phyloP scores from a whole-genome alignment of 2,329 filamentous ascomycete genomes.

The Phialophora chinensis region DNA sequence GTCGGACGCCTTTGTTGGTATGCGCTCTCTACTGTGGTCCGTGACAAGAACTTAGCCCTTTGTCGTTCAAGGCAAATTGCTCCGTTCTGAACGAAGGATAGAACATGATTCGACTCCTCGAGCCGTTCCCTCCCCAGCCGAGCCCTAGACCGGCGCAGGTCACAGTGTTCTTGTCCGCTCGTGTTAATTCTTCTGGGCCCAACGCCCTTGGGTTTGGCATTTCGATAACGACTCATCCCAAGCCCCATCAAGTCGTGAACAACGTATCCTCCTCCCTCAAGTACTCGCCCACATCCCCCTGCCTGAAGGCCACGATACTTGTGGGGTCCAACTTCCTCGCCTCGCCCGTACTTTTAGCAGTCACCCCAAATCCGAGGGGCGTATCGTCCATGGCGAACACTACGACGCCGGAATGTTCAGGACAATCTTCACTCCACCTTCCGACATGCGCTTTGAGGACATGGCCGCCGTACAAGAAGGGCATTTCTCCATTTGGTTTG shows the following conservation, averaged over 20 bases:
- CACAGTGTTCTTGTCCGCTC: neutral
- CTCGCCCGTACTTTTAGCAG: constrained; percentile 84
- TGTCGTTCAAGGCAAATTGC: neutral
- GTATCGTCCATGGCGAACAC: constrained; percentile 92
- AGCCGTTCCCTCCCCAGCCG: neutral
- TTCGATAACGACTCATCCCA: neutral
- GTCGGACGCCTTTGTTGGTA: neutral
- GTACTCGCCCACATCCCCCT: constrained; percentile 94
- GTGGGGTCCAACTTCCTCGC: constrained; percentile 86
- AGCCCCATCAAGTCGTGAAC: constrained; percentile 58
- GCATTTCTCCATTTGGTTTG: constrained; percentile 95
- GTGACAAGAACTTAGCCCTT: neutral
- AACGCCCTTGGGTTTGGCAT: neutral
- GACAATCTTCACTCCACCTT: constrained; percentile 86
- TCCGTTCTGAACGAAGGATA: neutral
- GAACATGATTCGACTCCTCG: neutral
- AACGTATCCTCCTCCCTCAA: constrained; percentile 77
- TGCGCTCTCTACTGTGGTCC: neutral
- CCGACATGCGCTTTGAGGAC: constrained; percentile 83
- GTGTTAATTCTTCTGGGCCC: neutral
- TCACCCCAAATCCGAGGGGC: constrained; percentile 86
- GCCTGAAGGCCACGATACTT: constrained; percentile 84
- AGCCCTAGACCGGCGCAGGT: neutral
- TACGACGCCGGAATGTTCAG: constrained; percentile 89
- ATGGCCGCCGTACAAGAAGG: constrained; percentile 93